Percentiles rank a stretch among this genome's conserved stretches.
Evolutionary conservation across 768 basidiomycete genomes (phyloP).

Genomic region (Suillus luteus): DNA sequence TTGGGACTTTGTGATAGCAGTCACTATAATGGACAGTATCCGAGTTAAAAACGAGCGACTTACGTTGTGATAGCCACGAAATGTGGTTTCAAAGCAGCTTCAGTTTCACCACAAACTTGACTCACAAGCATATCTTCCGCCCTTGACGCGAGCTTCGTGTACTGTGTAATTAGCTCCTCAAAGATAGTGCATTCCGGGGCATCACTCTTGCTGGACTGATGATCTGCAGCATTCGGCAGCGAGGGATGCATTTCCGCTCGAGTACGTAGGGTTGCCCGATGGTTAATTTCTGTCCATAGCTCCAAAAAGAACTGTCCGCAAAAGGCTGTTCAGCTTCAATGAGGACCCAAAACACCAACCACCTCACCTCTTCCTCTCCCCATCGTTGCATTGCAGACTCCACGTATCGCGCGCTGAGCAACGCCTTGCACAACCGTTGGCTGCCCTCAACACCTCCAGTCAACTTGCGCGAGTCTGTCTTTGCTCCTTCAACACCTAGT

Average conservation of each 20-base stretch:
- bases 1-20: not conserved
- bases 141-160: slow-evolving; percentile 58
- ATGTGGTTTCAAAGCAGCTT: slow-evolving; percentile 72
- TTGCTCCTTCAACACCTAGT: slow-evolving; percentile 52
- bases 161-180: slow-evolving; percentile 70
- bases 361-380: slow-evolving; percentile 86
- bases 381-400: slow-evolving; percentile 70
- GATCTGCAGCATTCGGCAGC: slow-evolving; percentile 46
- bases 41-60: slow-evolving; percentile 20
- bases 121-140: slow-evolving; percentile 88
- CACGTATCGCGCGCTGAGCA: slow-evolving; percentile 79
- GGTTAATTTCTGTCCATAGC: slow-evolving; percentile 80
- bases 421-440: slow-evolving; percentile 81
- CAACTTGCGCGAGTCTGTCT: slow-evolving; percentile 57
- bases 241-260: slow-evolving; percentile 50
- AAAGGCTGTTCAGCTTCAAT: slow-evolving; percentile 5
- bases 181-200: slow-evolving; percentile 72
- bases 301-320: slow-evolving; percentile 83
- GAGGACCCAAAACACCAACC: slow-evolving; percentile 25
- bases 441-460: slow-evolving; percentile 86
- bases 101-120: slow-evolving; percentile 81
- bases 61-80: slow-evolving; percentile 54
- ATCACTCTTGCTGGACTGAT: slow-evolving; percentile 25
- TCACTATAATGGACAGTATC: not conserved
- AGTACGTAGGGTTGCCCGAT: slow-evolving; percentile 56